phyloP scores from a whole-genome alignment of 2,329 filamentous ascomycete species.

The Thielaviopsis euricoi region DNA sequence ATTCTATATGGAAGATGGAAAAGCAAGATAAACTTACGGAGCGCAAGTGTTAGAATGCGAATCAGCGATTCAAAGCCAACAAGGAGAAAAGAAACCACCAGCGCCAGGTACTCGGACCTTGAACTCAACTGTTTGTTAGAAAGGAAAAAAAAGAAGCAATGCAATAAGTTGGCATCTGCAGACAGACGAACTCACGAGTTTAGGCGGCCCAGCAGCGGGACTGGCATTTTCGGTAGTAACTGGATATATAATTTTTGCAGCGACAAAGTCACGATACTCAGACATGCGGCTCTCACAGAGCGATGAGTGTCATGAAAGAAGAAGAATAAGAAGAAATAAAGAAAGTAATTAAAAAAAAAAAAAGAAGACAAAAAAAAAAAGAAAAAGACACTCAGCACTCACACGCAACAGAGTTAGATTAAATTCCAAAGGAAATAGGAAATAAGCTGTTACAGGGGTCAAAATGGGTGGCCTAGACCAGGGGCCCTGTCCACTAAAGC shows the following conservation, averaged over 20 bases:
- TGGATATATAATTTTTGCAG: too few relatives aligned
- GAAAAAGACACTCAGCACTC: not conserved
- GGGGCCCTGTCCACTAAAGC: not conserved
- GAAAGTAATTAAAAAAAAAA: conserved; percentile 7
- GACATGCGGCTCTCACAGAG: conserved; percentile 6
- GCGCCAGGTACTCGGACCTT: conserved; percentile 73
- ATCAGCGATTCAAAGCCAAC: conserved; percentile 70
- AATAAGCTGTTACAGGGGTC: not conserved
- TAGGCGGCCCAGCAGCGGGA: conserved; percentile 36
- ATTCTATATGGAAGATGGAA: too few relatives aligned
- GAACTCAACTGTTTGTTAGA: conserved; percentile 1
- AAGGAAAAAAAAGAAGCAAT: too few relatives aligned
- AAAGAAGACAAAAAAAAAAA: not conserved
- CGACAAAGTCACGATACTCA: too few relatives aligned
- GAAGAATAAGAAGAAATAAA: conserved; percentile 1
- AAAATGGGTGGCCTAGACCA: not conserved
- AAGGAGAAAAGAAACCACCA: conserved; percentile 68
- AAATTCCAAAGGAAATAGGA: not conserved
- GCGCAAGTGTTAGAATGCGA: conserved; percentile 69
- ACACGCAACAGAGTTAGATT: not conserved
- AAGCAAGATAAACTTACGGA: conserved; percentile 50
- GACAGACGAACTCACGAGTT: conserved; percentile 34
- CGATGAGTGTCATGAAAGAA: conserved; percentile 3
- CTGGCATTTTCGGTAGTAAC: conserved; percentile 24
- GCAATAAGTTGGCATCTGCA: too few relatives aligned